These are phyloP conservation scores for Nannochloris sp. DNA, from an alignment of 139 green algal genomes.

Conservation along the genomic window DNA sequence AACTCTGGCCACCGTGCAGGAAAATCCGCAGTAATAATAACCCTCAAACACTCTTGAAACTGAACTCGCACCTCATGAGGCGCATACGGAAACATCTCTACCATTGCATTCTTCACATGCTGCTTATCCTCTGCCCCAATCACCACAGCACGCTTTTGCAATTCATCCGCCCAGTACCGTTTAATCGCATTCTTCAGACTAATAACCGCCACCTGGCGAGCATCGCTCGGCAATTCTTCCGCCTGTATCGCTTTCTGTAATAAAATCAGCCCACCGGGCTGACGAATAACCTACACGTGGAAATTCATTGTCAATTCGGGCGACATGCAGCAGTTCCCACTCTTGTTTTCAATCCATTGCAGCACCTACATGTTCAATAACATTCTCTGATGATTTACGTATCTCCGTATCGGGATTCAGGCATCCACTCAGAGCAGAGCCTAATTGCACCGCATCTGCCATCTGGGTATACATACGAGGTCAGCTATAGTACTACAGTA, in stretches of 20 bases:
- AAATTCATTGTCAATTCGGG: too few relatives aligned
- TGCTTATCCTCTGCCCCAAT: constrained; percentile 62
- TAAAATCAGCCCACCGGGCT: constrained; percentile 32
- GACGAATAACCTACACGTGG: constrained; percentile 1
- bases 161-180: constrained; percentile 48
- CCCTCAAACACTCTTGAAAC: constrained; percentile 77
- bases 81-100: constrained; percentile 22
- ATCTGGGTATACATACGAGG: not conserved
- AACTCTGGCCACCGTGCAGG: constrained; percentile 78
- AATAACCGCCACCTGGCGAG: constrained; percentile 86
- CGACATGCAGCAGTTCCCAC: too few relatives aligned
- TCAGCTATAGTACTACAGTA: too few relatives aligned
- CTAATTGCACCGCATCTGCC: constrained; percentile 59
- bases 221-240: constrained; percentile 46
- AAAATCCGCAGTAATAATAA: constrained; percentile 76
- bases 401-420: constrained; percentile 44
- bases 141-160: too few relatives aligned
- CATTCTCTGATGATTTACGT: constrained; percentile 52
- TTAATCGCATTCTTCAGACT: constrained; percentile 90
- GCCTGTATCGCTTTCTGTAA: constrained; percentile 77
- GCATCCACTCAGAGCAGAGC: constrained; percentile 46
- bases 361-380: constrained; percentile 56
- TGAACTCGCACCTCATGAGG: constrained; percentile 60
- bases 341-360: too few relatives aligned
- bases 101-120: constrained; percentile 43